phyloP scores from a whole-genome alignment of 2,329 filamentous ascomycete genomes.

The Neonectria sp. region DNA sequence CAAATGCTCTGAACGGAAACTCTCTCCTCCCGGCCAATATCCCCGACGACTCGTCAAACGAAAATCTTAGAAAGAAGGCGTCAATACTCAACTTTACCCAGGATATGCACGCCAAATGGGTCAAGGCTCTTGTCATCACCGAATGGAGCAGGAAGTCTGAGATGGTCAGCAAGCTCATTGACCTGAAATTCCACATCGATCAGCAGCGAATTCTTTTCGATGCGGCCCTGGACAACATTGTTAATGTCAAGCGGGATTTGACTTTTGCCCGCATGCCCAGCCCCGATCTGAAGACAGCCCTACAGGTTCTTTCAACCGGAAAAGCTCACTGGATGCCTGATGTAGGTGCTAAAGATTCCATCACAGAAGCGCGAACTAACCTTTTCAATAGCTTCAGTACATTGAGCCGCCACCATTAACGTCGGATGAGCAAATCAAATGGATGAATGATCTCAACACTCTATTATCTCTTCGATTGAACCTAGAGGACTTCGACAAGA shows the following conservation, averaged over 20 bases:
- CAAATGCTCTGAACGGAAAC: slow-evolving; percentile 67
- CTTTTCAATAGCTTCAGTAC: slow-evolving; percentile 75
- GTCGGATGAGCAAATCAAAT: slow-evolving; percentile 79
- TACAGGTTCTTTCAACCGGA: slow-evolving; percentile 87
- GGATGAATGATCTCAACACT: slow-evolving; percentile 86
- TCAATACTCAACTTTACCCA: slow-evolving; percentile 84
- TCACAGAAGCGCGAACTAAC: slow-evolving; percentile 51
- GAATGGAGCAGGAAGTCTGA: slow-evolving; percentile 89
- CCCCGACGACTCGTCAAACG: slow-evolving; percentile 70
- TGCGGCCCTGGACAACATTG: slow-evolving; percentile 73
- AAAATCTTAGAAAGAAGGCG: slow-evolving; percentile 84
- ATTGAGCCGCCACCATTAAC: slow-evolving; percentile 81
- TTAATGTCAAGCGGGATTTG: slow-evolving; percentile 81
- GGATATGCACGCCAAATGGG: slow-evolving; percentile 86
- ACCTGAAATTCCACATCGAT: slow-evolving; percentile 83
- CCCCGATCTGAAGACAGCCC: slow-evolving; percentile 90
- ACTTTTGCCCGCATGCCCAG: slow-evolving; percentile 83
- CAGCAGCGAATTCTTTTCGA: slow-evolving; percentile 74
- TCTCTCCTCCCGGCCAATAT: slow-evolving; percentile 50
- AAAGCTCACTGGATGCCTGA: slow-evolving; percentile 85
- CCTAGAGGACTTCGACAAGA: slow-evolving; percentile 83
- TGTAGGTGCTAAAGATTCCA: slow-evolving; percentile 61
- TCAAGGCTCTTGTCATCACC: slow-evolving; percentile 91
- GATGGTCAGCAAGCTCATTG: slow-evolving; percentile 89
- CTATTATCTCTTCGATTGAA: slow-evolving; percentile 87